A percentile compares a stretch with the other conserved stretches of the same genome.
Conservation (phyloP, 139 green algal species). For the Micractinium sp. region DNA sequence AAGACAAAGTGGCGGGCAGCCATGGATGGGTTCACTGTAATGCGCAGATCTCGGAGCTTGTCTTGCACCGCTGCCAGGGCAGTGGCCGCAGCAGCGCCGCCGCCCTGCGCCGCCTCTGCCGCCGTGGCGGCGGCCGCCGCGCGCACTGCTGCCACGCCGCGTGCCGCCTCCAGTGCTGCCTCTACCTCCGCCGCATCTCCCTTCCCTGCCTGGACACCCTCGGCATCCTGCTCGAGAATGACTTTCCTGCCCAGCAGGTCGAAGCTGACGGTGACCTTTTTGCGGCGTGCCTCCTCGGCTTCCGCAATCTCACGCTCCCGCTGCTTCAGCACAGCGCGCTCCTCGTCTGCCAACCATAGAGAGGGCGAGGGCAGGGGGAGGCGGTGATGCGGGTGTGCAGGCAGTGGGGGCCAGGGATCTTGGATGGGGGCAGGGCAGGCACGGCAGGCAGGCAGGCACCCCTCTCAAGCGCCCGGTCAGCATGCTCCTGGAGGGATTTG, state of each 20-base stretch:
- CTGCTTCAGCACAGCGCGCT: conserved; percentile 70
- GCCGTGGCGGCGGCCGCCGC: neutral
- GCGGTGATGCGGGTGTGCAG: no score
- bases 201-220: neutral
- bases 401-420: neutral
- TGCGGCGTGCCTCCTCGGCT: conserved; percentile 70
- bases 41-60: conserved; percentile 26
- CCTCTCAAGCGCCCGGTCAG: neutral
- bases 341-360: conserved; percentile 32
- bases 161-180: conserved; percentile 1
- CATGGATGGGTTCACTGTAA: conserved; percentile 40
- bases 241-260: conserved; percentile 86
- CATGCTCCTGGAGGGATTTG: neutral
- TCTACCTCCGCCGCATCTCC: neutral
- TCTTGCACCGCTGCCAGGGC: neutral
- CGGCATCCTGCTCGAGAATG: neutral
- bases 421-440: neutral
- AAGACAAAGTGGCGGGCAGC: conserved; percentile 23
- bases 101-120: conserved; percentile 36
- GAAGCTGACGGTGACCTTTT: conserved; percentile 75
- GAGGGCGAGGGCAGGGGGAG: neutral
- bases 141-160: neutral
- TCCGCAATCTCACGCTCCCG: conserved; percentile 53
- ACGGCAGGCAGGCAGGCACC: no score
- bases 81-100: conserved; percentile 26